phyloP scores from a whole-genome alignment of 768 basidiomycete genomes.

The Ramaria sp. region DNA sequence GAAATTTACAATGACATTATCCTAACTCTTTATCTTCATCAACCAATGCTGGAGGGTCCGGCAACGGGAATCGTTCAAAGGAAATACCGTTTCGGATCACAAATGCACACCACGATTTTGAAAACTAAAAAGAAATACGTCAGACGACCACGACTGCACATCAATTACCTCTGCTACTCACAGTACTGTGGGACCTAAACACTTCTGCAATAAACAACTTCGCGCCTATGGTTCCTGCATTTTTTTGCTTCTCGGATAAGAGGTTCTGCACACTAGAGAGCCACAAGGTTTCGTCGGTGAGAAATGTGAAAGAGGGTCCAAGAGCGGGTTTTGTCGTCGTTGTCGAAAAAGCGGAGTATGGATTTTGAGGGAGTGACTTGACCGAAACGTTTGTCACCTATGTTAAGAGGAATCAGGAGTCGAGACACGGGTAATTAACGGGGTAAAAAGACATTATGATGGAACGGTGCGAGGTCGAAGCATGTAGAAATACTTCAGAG shows the following conservation, averaged over 20 bases:
- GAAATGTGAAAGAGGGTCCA: conserved; percentile 62
- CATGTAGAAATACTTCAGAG: too few relatives aligned
- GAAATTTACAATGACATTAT: too few relatives aligned
- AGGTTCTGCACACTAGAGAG: conserved; percentile 25
- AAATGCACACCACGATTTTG: conserved; percentile 30
- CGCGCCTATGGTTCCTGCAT: conserved; percentile 13
- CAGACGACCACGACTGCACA: background rate
- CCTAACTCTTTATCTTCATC: too few relatives aligned
- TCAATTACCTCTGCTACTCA: conserved; percentile 14
- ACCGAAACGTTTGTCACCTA: conserved; percentile 58
- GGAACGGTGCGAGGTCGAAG: too few relatives aligned
- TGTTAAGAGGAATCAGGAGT: background rate
- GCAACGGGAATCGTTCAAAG: background rate
- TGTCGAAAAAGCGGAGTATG: conserved; percentile 23
- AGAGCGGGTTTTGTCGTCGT: conserved; percentile 54
- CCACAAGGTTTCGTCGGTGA: conserved; percentile 71
- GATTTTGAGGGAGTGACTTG: conserved; percentile 20
- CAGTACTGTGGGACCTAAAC: conserved; percentile 32
- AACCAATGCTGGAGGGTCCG: background rate
- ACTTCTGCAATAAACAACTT: conserved; percentile 27
- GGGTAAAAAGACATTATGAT: conserved; percentile 1
- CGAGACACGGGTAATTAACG: background rate
- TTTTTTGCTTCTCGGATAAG: background rate
- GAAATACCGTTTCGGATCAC: conserved; percentile 23
- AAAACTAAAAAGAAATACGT: conserved; percentile 19